These are phyloP conservation scores for Spathaspora sp. DNA, from an alignment of 1,139 yeast species.

Conservation along the genomic window DNA sequence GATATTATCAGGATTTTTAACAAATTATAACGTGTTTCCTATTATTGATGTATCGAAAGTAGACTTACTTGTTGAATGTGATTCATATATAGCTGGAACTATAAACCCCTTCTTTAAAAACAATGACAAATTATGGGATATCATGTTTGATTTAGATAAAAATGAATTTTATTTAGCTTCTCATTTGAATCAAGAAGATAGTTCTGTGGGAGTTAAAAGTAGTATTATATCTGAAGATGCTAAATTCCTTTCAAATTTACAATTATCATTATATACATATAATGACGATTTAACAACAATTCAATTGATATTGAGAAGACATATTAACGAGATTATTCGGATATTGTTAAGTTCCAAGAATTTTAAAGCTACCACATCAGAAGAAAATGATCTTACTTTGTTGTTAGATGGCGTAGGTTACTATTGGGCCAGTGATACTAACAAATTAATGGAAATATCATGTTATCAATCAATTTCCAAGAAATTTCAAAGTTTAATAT, in stretches of 20 bases:
- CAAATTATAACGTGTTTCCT: slow-evolving; percentile 54
- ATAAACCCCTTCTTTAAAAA: slow-evolving; percentile 64
- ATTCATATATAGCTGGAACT: slow-evolving; percentile 63
- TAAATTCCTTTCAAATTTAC: slow-evolving; percentile 44
- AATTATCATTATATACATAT: slow-evolving; percentile 43
- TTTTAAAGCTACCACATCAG: slow-evolving; percentile 23
- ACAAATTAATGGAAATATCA: slow-evolving; percentile 41
- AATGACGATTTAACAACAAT: slow-evolving; percentile 51
- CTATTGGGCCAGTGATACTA: slow-evolving; percentile 44
- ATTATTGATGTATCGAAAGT: slow-evolving; percentile 62
- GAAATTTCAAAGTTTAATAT: slow-evolving; percentile 38
- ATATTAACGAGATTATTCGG: slow-evolving; percentile 45
- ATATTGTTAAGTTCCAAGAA: slow-evolving; percentile 43
- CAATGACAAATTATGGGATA: slow-evolving; percentile 59
- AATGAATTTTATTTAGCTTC: slow-evolving; percentile 42
- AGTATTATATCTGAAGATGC: slow-evolving; percentile 51
- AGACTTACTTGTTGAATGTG: slow-evolving; percentile 52
- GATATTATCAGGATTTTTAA: slow-evolving; percentile 49
- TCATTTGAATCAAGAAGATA: slow-evolving; percentile 14
- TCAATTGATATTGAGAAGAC: slow-evolving; percentile 48
- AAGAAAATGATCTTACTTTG: slow-evolving; percentile 21
- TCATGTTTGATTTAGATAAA: slow-evolving; percentile 55
- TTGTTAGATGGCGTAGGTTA: slow-evolving; percentile 47
- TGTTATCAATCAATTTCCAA: slow-evolving; percentile 43
- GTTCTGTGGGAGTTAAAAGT: slow-evolving; percentile 18